These are phyloP conservation scores for Chrysanthemum makinoi DNA, from an alignment of 129 eudicot genomes.

Conservation along the genomic window DNA sequence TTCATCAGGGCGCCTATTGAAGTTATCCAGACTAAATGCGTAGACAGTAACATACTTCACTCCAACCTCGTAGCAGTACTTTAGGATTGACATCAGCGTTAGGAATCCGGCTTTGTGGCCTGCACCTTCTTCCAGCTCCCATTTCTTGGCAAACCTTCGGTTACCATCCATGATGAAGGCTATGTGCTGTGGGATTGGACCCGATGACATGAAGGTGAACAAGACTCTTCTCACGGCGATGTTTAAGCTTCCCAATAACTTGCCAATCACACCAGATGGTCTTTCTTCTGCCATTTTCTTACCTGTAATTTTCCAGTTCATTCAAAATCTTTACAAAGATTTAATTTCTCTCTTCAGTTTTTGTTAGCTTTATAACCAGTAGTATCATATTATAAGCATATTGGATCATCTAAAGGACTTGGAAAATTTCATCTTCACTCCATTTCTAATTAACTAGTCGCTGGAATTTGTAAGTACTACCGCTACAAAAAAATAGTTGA, in stretches of 20 bases:
- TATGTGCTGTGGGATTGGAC: conserved; percentile 62
- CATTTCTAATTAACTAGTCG: too few species aligned
- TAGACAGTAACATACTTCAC: conserved; percentile 52
- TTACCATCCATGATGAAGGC: conserved; percentile 79
- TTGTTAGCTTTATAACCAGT: too few species aligned
- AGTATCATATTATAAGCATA: too few species aligned
- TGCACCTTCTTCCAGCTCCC: conserved; percentile 53
- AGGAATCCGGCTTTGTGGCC: conserved; percentile 76
- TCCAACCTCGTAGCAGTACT: conserved; percentile 66
- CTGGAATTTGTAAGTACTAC: too few species aligned
- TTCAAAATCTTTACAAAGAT: too few species aligned
- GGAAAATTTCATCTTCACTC: too few species aligned
- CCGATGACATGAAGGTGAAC: conserved; percentile 45
- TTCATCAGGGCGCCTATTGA: conserved; percentile 52
- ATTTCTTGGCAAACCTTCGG: conserved; percentile 54
- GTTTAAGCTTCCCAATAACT: conserved; percentile 36
- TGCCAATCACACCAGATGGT: conserved; percentile 26
- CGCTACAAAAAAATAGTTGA: too few species aligned
- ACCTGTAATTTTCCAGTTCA: too few species aligned
- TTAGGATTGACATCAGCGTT: conserved; percentile 56
- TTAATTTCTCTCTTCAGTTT: too few species aligned
- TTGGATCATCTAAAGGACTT: too few species aligned
- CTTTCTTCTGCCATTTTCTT: conserved; percentile 31
- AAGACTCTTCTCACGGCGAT: conserved; percentile 32
- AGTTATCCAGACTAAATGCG: conserved; percentile 71